Base-by-base conservation (phyloP, 2,329 filamentous ascomycete species). In the Akanthomyces dipterigenus region DNA sequence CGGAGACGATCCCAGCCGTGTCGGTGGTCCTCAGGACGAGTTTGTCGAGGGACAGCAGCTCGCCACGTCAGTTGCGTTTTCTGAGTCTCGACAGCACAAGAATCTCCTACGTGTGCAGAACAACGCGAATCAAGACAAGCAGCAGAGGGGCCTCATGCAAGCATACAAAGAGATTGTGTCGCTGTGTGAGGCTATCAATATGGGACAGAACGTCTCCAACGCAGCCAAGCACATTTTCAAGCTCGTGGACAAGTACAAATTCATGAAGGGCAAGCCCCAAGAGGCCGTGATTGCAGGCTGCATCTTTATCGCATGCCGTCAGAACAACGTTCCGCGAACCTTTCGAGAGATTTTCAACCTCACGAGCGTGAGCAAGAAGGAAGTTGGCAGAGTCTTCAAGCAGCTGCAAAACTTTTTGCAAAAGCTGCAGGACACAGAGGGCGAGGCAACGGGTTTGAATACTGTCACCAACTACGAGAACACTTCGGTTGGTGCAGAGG, bases 331-430 rank as follows among this genome's bases (percentile, higher is more conserved):
- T 34, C 88, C 90, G 5, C 89, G 95, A 66, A 96, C 92, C 3
- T 99, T 99, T 78, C 87, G 90, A 54, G 96, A 99, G 74, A 95
- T 99, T 69, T 96, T 90, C 77, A 88, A 91, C 64, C 81, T 98
- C 73, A 99, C 95, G 9, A 91, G 90, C 67, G 93, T 99, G 31
- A 88, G 89, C 63, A 97, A 98, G 80, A 98, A 98, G 78, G 96
- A 99, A 72, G 96, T 99, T 65, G 95, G 95, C 24, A 83, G 93
- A 62, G 93, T 93, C 26, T 99, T 97, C 83, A 99, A 99, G 79
- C 81, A 87, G 62, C 82, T 99, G 49, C 93, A 98, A 77, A 87
- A 88, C 67, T 97, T 96, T 76, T 83, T 98, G 70, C 86, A 88
- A 70, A 87, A 87, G 68, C 83, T 88, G 55, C 85, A 91, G 70